phyloP scores from a whole-genome alignment of 2,329 filamentous ascomycete species.

The Thielaviopsis ethacetica region DNA sequence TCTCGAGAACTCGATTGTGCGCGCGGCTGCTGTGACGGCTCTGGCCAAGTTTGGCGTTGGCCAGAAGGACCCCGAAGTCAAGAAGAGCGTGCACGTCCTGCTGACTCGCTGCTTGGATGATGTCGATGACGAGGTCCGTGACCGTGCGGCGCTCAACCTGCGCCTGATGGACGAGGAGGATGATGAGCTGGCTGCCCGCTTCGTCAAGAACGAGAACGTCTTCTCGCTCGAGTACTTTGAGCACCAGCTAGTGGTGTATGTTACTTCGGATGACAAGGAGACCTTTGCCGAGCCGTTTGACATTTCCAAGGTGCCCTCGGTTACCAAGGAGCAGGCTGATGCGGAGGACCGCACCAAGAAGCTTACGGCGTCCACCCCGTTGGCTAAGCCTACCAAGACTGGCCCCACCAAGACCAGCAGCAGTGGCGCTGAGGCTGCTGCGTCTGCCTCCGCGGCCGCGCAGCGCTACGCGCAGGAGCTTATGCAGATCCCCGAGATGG shows the following conservation, averaged over 20 bases:
- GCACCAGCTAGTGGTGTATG: slow-evolving; percentile 94
- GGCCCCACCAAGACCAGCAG: slow-evolving; percentile 50
- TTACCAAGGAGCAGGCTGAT: slow-evolving; percentile 88
- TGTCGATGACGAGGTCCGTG: slow-evolving; percentile 91
- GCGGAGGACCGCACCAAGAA: slow-evolving; percentile 96
- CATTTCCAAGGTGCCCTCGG: slow-evolving; percentile 75
- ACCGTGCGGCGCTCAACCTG: slow-evolving; percentile 84
- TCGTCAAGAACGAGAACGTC: slow-evolving; percentile 94
- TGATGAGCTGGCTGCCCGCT: slow-evolving; percentile 67
- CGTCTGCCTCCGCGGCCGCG: slow-evolving; percentile 61
- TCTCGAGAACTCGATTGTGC: slow-evolving; percentile 87
- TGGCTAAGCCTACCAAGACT: slow-evolving; percentile 79
- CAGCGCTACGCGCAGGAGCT: slow-evolving; percentile 84
- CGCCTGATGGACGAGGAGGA: slow-evolving; percentile 86
- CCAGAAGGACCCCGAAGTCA: slow-evolving; percentile 91
- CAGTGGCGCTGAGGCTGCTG: slow-evolving; percentile 55
- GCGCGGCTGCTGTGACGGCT: slow-evolving; percentile 87
- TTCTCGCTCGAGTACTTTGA: slow-evolving; percentile 90
- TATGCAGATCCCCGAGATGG: slow-evolving; percentile 77
- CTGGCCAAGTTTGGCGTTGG: slow-evolving; percentile 94
- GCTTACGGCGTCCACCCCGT: slow-evolving; percentile 79
- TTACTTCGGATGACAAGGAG: slow-evolving; percentile 77
- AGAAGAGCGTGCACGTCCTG: slow-evolving; percentile 84
- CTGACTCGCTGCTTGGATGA: slow-evolving; percentile 90
- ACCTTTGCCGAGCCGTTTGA: slow-evolving; percentile 80